Conservation (phyloP, 2,329 filamentous ascomycete species). For the Dactylella cylindrospora region DNA sequence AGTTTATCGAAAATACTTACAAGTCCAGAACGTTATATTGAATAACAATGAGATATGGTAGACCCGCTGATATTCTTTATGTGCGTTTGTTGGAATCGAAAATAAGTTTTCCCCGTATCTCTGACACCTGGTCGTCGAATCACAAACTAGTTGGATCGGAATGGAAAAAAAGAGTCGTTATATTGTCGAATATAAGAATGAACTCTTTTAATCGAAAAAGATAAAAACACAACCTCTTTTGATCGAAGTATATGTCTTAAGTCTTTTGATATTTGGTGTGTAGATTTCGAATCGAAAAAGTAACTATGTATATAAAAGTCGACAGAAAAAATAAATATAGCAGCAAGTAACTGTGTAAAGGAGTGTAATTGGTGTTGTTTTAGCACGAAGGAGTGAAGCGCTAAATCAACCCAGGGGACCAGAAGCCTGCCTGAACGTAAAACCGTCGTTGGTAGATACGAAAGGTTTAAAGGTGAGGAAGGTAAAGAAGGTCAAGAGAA, state of each 20-base stretch:
- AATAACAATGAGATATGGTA: too few relatives aligned
- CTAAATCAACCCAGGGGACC: conserved; percentile 43
- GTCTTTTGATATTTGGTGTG: too few relatives aligned
- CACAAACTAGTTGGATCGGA: conserved; percentile 27
- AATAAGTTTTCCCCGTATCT: conserved; percentile 20
- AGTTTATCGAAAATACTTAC: too few relatives aligned
- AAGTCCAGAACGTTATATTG: conserved; percentile 31
- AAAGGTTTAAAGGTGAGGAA: conserved; percentile 31
- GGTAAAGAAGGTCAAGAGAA: conserved; percentile 18
- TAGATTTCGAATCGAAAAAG: conserved; percentile 17
- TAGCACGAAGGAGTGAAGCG: conserved; percentile 42
- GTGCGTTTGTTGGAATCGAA: too few relatives aligned
- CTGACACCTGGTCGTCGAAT: conserved; percentile 36
- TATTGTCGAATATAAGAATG: conserved; percentile 8
- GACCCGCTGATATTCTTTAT: conserved; percentile 18
- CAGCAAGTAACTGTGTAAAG: conserved; percentile 33
- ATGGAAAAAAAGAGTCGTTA: conserved; percentile 30
- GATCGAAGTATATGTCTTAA: too few relatives aligned
- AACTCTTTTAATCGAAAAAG: conserved; percentile 12
- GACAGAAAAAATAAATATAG: conserved; percentile 19
- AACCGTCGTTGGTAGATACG: conserved; percentile 38
- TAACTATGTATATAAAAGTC: conserved; percentile 9
- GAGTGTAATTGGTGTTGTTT: conserved; percentile 44
- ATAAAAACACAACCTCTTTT: conserved; percentile 37
- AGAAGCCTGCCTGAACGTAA: conserved; percentile 41